Base-by-base conservation (phyloP, 805 yeast genomes). In the Ogataea dorogensis region DNA sequence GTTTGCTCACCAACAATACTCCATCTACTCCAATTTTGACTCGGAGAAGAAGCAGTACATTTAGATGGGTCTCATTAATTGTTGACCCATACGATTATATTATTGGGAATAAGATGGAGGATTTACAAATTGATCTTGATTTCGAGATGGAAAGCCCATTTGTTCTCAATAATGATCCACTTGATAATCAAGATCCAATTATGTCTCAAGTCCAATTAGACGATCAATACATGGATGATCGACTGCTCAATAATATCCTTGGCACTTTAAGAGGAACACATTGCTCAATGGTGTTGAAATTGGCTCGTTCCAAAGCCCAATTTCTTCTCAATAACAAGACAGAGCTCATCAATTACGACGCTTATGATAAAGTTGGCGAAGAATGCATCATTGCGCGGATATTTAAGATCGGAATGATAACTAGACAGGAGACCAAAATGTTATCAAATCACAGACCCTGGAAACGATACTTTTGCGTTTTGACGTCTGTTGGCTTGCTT, bases 401-500 rank as follows among this genome's bases (percentile, higher is more conserved):
- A 6, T 46, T 65, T 27, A 69, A 68, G 36, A 56, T 64, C 28
- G 70, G 71, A 2, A 61, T 65, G 43, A 28, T 71, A 5, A 59
- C 59, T 26, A 54, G 59, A 26, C 68, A 71, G 39, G 77, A 71
- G 43, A 47, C 60, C 1, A 58, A 57, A 33, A 46, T 48, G 19
- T 33, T 54, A 15, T 40, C 58, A 2, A 52, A 46, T 23, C 31
- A 46, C 12, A 53, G 52, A 28, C 38, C 54, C 2, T 72, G 77
- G 79, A 70, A 59, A 38, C 64, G 59, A 22, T 67, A 67, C 36
- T 68, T 58, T 46, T 75, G 70, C 16, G 52, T 75, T n/a, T 50
- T 75, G 30, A 75, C 81, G 0, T 58, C 73, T 0, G 63, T 70
- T 41, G 80, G 80, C 1, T 44, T 75, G 14, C 56, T 73, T 10